These are phyloP conservation scores for Neurospora sp. DNA, from an alignment of 495 filamentous ascomycete genomes.

Conservation along the genomic window DNA sequence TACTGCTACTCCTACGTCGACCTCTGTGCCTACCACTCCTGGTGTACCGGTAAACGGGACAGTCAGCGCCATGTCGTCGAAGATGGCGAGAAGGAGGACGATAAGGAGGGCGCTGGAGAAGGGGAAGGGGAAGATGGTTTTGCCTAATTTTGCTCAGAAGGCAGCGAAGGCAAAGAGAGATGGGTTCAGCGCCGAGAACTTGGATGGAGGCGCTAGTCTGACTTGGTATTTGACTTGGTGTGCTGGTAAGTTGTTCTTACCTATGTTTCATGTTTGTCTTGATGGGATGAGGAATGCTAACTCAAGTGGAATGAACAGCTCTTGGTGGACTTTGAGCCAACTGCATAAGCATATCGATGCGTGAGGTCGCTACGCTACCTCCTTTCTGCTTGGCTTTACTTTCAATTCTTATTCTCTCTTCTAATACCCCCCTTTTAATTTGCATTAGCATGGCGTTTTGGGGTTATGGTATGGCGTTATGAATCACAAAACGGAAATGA, in stretches of 20 bases:
- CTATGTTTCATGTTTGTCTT: not conserved
- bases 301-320: not conserved
- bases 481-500: too few species aligned
- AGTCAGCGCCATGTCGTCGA: not conserved
- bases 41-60: not conserved
- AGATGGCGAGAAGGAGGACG: not conserved
- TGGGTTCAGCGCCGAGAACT: not conserved
- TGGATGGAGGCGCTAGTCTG: slow-evolving; percentile 72
- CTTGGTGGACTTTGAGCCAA: not conserved
- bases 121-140: slow-evolving; percentile 7
- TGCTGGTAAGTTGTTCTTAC: slow-evolving; percentile 41
- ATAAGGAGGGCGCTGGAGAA: not conserved
- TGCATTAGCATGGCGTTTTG: too few species aligned
- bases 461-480: too few species aligned
- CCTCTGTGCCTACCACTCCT: not conserved
- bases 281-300: not conserved
- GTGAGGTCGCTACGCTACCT: not conserved
- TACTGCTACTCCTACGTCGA: not conserved
- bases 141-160: slow-evolving; percentile 36
- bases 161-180: not conserved
- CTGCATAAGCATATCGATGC: not conserved
- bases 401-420: too few species aligned
- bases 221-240: slow-evolving; percentile 85
- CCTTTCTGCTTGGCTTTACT: too few species aligned
- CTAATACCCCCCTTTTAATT: too few species aligned